Base-by-base conservation (phyloP, 257 asterid species). In the Linderniella brevidens region DNA sequence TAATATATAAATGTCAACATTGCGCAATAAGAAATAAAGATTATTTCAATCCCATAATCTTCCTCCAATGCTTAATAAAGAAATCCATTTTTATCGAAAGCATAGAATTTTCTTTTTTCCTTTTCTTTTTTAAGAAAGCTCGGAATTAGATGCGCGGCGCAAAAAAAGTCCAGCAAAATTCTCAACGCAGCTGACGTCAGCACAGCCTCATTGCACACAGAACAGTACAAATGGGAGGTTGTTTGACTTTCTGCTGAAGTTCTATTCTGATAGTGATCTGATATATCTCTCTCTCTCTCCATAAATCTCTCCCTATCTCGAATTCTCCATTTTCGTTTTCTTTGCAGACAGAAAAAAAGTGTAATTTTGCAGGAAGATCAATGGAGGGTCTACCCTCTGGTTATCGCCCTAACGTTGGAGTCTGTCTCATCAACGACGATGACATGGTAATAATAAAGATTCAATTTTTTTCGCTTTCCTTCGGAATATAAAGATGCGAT, bases 351-450 rank as follows among this genome's bases (percentile, higher is more conserved):
- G 43, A 54, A 37, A 52, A n/a, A 45, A 35, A 32, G 53, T 49
- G 37, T n/a, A 8, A 9, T 5, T 4, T 18, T 13, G 18, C 3
- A 43, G 43, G 42, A 20, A 29, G n/a, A 50, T 60, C 69, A 55
- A 79, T 87, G 98, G 98, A 88, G 74, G 84, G 84, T 58, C 80
- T 88, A 25, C 98, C 95, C 79, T 55, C 94, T 58, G 98, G 98
- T 45, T 88, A 88, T 68, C 98, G 98, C 56, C 95, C 98, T 19
- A 88, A 88, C 73, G 92, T 88, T 56, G 98, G 95, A 48, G 82
- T 88, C 49, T 88, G 98, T 59, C 90, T 88, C 65, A 70, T 84
- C 68, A 88, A 82, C 53, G 69, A 73, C 68, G 74, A 79, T 37
- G 72, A 73, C 58, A 59, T 75, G 93, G 97, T 86, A 60, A 39